These are phyloP conservation scores for Trypanosoma platydactyli DNA, from an alignment of 208 protist species.

Conservation along the genomic window DNA sequence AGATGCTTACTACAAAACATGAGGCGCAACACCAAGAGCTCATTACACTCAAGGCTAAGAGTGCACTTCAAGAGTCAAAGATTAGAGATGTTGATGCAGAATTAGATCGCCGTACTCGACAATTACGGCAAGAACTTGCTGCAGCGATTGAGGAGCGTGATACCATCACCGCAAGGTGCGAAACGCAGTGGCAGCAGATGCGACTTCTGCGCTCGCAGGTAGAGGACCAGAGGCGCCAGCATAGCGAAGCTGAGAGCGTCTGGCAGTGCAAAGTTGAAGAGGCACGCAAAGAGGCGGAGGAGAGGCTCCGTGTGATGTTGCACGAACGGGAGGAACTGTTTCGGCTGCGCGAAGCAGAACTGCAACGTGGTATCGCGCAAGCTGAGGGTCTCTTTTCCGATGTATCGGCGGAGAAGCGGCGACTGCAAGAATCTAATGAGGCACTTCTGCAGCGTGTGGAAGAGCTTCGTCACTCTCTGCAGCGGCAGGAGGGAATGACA, in stretches of 20 bases:
- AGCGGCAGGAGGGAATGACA: conserved; percentile 18
- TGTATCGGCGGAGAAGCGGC: conserved; percentile 17
- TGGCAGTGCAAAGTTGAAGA: conserved; percentile 21
- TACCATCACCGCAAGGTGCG: conserved; percentile 36
- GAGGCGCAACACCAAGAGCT: conserved; percentile 36
- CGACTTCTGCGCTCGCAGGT: conserved; percentile 33
- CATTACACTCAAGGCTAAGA: conserved; percentile 10
- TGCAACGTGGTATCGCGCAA: conserved; percentile 20
- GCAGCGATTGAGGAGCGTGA: conserved; percentile 37
- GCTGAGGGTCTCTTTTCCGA: conserved; percentile 28
- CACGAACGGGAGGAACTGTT: conserved; percentile 43
- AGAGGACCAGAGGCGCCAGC: conserved; percentile 23
- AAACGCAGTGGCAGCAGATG: conserved; percentile 38
- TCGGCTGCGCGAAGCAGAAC: conserved; percentile 25
- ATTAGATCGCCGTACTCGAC: conserved; percentile 36
- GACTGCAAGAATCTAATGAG: conserved; percentile 18
- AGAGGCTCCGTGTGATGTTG: conserved; percentile 28
- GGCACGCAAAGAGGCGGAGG: conserved; percentile 21
- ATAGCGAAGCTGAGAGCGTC: conserved; percentile 12
- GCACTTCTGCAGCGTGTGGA: conserved; percentile 18
- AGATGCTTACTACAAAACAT: conserved; percentile 23
- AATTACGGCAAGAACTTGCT: conserved; percentile 40
- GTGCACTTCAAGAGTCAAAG: conserved; percentile 29
- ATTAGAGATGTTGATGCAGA: conserved; percentile 37
- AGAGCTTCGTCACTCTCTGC: conserved; percentile 23